Evolutionary conservation across 495 filamentous ascomycete genomes (phyloP), one percentile per base, ranked within the genome.

Genomic region (Aspergillus nidulans): DNA sequence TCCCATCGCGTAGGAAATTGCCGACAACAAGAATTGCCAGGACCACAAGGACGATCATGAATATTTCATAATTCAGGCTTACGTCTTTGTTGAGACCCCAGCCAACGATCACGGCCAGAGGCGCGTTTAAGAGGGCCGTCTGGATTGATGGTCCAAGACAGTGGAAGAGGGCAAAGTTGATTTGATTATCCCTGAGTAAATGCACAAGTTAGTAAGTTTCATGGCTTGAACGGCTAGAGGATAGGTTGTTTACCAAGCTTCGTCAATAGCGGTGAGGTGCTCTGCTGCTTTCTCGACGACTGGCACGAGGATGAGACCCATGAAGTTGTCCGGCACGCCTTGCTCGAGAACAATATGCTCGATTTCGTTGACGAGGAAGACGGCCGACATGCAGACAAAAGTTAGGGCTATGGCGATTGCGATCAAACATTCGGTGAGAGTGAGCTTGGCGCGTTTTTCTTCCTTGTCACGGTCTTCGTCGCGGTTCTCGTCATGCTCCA

Each of bases 241-340:
- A 12, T 36, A 13, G 32, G 32, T 36, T 13, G 56, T 63, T 66
- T 90, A 89, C 79, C 85, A 95, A 9, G 92, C 92, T 75, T 96
- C 92, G 68, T 97, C 92, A 41, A 97, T 71, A 12, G 91, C 89
- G 0, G 88, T 95, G 34, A 96, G 70, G 67, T 96, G 92, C 74
- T 96, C 92, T 9, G 90, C 90, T 0, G 85, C 86, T 65, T 97
- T 97, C 63, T 96, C 92, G 7, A 96, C 91, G 1, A 97, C 75
- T 2, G 92, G 92, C 0, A 79, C 75, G 9, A 78, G 61, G 49
- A 90, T 89, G 56, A 92, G 71, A 47, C 89, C 89, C 69, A 92
- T 81, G 65, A 91, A 91, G 18, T 84, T 83, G 62, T 97, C 92
- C 1, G 81, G 85, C 16, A 97, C 77, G 41, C 77, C 66, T 16